A percentile compares a stretch with the other conserved stretches of the same genome.
Conservation (phyloP, 768 basidiomycete species). For the Grammothele lineata region DNA sequence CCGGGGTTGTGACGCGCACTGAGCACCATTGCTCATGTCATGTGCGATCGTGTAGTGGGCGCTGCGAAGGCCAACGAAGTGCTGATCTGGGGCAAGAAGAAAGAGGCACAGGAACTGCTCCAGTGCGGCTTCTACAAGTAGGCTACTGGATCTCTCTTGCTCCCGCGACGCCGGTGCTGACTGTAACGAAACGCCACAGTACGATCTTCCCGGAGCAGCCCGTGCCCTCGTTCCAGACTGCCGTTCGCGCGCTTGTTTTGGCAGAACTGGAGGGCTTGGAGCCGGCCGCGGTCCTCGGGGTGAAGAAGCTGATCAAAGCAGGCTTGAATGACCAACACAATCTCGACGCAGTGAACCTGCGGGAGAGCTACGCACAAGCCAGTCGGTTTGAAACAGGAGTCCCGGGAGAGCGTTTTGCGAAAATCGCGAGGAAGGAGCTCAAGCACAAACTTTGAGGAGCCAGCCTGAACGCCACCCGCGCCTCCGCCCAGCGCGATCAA, state of each 20-base stretch:
- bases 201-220: conserved; percentile 55
- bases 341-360: conserved; percentile 59
- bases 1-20: too few relatives aligned
- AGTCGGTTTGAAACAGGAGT: conserved; percentile 58
- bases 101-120: conserved; percentile 52
- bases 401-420: conserved; percentile 48
- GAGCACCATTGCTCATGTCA: too few relatives aligned
- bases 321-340: conserved; percentile 60
- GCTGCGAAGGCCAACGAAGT: conserved; percentile 67
- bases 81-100: conserved; percentile 66
- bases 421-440: conserved; percentile 59
- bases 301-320: conserved; percentile 50
- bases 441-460: conserved; percentile 51
- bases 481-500: too few relatives aligned
- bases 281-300: conserved; percentile 44
- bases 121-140: conserved; percentile 65
- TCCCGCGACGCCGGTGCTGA: conserved; percentile 2
- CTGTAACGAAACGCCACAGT: conserved; percentile 31
- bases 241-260: conserved; percentile 45
- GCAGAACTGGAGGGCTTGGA: conserved; percentile 58
- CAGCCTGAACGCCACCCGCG: too few relatives aligned
- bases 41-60: too few relatives aligned
- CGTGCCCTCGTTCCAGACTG: conserved; percentile 47
- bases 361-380: conserved; percentile 71
- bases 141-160: conserved; percentile 7